A percentile compares a stretch with the other conserved stretches of the same genome.
These are phyloP conservation scores for Alternaria incomplexa DNA, from an alignment of 2,329 filamentous ascomycete species.

Conservation along the genomic window DNA sequence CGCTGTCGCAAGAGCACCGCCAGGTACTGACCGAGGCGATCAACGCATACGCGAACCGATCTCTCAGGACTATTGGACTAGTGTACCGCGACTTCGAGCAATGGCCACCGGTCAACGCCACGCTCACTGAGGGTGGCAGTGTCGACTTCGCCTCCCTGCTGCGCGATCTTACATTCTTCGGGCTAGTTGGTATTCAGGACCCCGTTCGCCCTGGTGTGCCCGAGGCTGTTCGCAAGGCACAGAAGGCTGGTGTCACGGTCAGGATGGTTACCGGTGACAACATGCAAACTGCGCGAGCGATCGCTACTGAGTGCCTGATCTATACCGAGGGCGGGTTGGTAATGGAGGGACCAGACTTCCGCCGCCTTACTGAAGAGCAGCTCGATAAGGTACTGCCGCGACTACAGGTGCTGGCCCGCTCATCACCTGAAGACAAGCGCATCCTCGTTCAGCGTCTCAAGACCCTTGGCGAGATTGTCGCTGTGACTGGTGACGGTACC, in stretches of 20 bases:
- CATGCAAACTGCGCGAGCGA: slow-evolving; percentile 92
- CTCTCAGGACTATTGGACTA: slow-evolving; percentile 52
- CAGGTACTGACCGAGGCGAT: slow-evolving; percentile 40
- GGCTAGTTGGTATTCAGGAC: slow-evolving; percentile 92
- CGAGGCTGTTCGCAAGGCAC: slow-evolving; percentile 82
- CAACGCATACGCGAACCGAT: slow-evolving; percentile 47
- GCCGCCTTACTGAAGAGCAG: slow-evolving; percentile 75
- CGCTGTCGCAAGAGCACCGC: slow-evolving; percentile 20
- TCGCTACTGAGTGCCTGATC: slow-evolving; percentile 92
- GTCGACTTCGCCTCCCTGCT: slow-evolving; percentile 29
- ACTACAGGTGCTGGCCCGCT: slow-evolving; percentile 89
- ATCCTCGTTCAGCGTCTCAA: slow-evolving; percentile 94
- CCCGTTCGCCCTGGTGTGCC: slow-evolving; percentile 91
- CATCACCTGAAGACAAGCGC: slow-evolving; percentile 95
- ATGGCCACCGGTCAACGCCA: slow-evolving; percentile 41
- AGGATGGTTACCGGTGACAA: slow-evolving; percentile 98
- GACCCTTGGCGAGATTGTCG: slow-evolving; percentile 86
- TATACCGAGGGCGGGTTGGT: slow-evolving; percentile 82
- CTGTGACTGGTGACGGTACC: slow-evolving; percentile 97
- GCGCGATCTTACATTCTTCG: slow-evolving; percentile 74
- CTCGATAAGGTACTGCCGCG: slow-evolving; percentile 80
- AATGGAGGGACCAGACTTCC: slow-evolving; percentile 86
- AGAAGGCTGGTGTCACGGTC: slow-evolving; percentile 88
- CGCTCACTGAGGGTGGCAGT: slow-evolving; percentile 25
- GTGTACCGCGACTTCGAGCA: slow-evolving; percentile 48